Conservation (phyloP, 768 basidiomycete genomes). For the Kwoniella sp. region DNA sequence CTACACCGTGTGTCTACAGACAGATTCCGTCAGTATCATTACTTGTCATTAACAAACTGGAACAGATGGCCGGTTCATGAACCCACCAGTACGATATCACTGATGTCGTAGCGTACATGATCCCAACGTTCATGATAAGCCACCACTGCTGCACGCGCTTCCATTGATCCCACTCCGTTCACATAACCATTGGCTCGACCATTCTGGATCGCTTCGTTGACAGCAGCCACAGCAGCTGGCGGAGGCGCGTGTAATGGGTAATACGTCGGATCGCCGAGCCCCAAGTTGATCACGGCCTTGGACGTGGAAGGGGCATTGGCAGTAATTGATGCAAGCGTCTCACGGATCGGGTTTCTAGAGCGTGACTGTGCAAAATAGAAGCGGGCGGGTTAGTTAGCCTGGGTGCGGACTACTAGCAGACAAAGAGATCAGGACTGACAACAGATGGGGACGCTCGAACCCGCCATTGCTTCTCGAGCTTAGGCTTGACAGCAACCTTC, state of each 20-base stretch:
- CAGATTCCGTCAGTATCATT: background rate
- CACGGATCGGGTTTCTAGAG: constrained; percentile 51
- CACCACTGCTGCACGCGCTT: constrained; percentile 52
- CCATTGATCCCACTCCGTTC: constrained; percentile 41
- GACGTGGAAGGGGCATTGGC: constrained; percentile 32
- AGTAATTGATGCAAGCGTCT: constrained; percentile 46
- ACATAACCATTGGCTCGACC: constrained; percentile 54
- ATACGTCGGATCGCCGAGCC: constrained; percentile 55
- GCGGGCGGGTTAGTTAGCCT: too few species aligned
- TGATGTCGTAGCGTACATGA: constrained; percentile 39
- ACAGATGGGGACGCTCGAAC: constrained; percentile 45
- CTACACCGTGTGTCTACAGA: constrained; percentile 53
- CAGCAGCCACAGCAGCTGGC: constrained; percentile 41
- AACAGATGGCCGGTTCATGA: too few species aligned
- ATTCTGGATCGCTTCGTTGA: constrained; percentile 35
- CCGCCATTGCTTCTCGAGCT: constrained; percentile 32
- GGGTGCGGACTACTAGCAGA: too few species aligned
- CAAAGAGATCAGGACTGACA: constrained; percentile 29
- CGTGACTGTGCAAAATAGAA: constrained; percentile 32
- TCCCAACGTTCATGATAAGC: constrained; percentile 55
- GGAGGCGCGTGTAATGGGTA: constrained; percentile 54
- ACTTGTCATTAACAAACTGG: too few species aligned
- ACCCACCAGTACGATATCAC: constrained; percentile 51
- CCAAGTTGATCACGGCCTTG: constrained; percentile 56
- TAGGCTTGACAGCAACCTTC: background rate